phyloP scores from a whole-genome alignment of 2,329 filamentous ascomycete genomes.

The Cordyceps sp. region DNA sequence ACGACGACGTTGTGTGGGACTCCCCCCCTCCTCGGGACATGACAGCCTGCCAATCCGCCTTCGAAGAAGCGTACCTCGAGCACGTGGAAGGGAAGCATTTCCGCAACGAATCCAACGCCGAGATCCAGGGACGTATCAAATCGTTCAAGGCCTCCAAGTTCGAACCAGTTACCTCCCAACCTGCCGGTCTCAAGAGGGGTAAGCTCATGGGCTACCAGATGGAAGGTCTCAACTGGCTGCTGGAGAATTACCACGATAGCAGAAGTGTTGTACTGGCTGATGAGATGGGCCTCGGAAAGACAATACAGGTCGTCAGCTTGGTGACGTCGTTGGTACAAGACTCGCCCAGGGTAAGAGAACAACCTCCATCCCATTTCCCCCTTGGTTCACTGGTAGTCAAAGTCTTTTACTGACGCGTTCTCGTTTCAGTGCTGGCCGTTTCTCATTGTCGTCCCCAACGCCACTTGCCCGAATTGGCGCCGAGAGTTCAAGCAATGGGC shows the following conservation, averaged over 20 bases:
- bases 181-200: slow-evolving; percentile 55
- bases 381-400: too few relatives aligned
- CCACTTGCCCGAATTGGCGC: slow-evolving; percentile 95
- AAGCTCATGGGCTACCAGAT: slow-evolving; percentile 87
- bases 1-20: slow-evolving; percentile 88
- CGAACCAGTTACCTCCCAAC: slow-evolving; percentile 53
- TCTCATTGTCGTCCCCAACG: slow-evolving; percentile 81
- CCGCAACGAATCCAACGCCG: slow-evolving; percentile 30
- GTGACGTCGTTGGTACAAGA: slow-evolving; percentile 57
- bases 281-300: slow-evolving; percentile 97
- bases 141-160: slow-evolving; percentile 53
- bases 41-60: slow-evolving; percentile 57
- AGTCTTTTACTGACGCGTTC: slow-evolving; percentile 4
- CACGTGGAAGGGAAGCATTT: slow-evolving; percentile 71
- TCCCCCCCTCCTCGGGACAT: slow-evolving; percentile 52
- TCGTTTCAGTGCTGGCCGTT: slow-evolving; percentile 61
- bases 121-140: slow-evolving; percentile 50
- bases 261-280: slow-evolving; percentile 87
- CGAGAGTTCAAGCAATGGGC: slow-evolving; percentile 92
- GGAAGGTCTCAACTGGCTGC: slow-evolving; percentile 87
- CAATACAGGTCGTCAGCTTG: slow-evolving; percentile 77
- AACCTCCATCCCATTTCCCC: too few relatives aligned
- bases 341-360: slow-evolving; percentile 24
- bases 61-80: slow-evolving; percentile 69
- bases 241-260: slow-evolving; percentile 70